Conservation (phyloP, 371 early-diverging fungal genomes). For the Nematocida sp. region DNA sequence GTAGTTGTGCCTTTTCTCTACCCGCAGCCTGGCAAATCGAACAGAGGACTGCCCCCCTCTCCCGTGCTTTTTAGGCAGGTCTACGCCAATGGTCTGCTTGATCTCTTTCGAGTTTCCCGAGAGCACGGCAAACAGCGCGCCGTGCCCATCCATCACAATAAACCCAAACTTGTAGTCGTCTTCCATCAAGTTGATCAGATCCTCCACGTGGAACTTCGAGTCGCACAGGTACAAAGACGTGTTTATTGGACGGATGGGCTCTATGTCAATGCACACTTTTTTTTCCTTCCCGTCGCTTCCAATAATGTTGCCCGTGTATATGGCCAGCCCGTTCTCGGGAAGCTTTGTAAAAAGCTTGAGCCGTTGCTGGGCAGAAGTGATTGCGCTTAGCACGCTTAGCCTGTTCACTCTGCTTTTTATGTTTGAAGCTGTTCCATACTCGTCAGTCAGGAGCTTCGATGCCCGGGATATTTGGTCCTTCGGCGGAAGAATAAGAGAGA, state of each 20-base stretch:
- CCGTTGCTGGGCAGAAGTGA: conserved; percentile 92
- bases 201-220: conserved; percentile 97
- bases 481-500: conserved; percentile 86
- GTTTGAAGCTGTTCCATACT: conserved; percentile 98
- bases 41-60: conserved; percentile 99
- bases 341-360: conserved; percentile 85
- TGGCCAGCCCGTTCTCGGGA: conserved; percentile 77
- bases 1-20: conserved; percentile 96
- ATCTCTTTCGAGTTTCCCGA: conserved; percentile 90
- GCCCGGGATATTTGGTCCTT: conserved; percentile 82
- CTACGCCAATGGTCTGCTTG: conserved; percentile 83
- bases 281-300: conserved; percentile 93
- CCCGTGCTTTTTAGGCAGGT: conserved; percentile 98
- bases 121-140: conserved; percentile 87
- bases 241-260: conserved; percentile 98
- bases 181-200: conserved; percentile 76
- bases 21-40: conserved; percentile 94
- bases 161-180: conserved; percentile 93
- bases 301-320: conserved; percentile 89
- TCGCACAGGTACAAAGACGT: conserved; percentile 97
- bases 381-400: conserved; percentile 89
- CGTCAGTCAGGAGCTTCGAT: conserved; percentile 88
- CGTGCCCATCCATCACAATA: conserved; percentile 98
- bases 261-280: conserved; percentile 94
- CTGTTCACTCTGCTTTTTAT: conserved; percentile 98